Conservation (phyloP, 257 asterid species). For the Paulownia fortunei region DNA sequence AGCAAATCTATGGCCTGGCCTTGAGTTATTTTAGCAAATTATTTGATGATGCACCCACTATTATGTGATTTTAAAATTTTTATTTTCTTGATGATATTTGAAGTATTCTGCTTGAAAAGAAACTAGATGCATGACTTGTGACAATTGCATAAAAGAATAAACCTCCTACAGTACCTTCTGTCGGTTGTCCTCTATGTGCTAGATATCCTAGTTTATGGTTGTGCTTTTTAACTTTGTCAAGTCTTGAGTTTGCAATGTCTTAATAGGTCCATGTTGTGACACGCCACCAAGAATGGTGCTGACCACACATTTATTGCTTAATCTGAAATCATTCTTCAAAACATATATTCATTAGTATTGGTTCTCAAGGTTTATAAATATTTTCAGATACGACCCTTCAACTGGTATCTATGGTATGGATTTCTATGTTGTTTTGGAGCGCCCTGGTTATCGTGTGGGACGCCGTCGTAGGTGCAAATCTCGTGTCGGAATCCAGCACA, state of each 20-base stretch:
- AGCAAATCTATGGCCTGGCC: neutral
- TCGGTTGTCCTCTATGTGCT: neutral
- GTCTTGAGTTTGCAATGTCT: neutral
- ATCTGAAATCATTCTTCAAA: neutral
- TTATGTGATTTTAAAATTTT: neutral
- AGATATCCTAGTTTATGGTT: neutral
- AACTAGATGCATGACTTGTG: neutral
- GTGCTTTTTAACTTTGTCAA: neutral
- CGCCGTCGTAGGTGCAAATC: conserved; percentile 55
- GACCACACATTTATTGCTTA: neutral
- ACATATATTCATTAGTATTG: neutral
- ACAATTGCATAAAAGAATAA: neutral
- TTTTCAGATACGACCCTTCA: conserved; percentile 56
- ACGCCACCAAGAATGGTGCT: neutral
- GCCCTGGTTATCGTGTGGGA: conserved; percentile 54
- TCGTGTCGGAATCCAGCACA: conserved; percentile 53
- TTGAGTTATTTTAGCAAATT: neutral
- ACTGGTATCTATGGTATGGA: conserved; percentile 69
- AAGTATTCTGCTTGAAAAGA: neutral
- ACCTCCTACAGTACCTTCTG: neutral
- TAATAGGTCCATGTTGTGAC: neutral
- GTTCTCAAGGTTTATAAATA: neutral
- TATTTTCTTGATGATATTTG: neutral
- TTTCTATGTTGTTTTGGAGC: conserved; percentile 49
- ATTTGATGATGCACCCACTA: neutral